Evolutionary conservation across 345 rosid genomes (phyloP).

Genomic region (Isatis tinctoria): DNA sequence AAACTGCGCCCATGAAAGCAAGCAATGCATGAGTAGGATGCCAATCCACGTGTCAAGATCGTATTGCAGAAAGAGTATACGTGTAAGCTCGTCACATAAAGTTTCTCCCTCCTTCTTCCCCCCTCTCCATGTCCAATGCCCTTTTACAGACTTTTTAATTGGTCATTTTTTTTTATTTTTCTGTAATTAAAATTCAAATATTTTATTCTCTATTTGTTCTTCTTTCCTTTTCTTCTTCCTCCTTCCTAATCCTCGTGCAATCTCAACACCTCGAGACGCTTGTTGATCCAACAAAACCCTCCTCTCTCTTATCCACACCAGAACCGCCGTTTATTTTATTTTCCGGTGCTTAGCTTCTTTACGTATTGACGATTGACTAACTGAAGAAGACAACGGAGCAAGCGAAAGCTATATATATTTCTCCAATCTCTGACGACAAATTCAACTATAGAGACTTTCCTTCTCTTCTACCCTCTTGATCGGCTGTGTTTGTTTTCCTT

Average conservation of each 20-base stretch:
- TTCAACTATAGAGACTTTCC: background rate
- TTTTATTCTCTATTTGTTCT: background rate
- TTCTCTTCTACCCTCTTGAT: background rate
- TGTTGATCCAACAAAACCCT: slow-evolving; percentile 12
- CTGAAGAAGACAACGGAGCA: background rate
- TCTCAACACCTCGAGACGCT: slow-evolving; percentile 4
- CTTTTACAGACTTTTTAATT: background rate
- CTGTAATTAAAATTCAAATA: background rate
- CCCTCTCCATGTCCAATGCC: background rate
- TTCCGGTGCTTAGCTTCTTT: background rate
- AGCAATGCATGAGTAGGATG: background rate
- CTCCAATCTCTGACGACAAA: background rate
- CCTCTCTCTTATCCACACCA: background rate
- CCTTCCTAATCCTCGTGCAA: background rate
- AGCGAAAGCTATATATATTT: background rate
- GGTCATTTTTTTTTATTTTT: background rate
- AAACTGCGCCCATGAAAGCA: background rate
- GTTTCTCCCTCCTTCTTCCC: background rate
- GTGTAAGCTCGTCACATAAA: slow-evolving; percentile 15
- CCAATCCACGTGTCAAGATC: slow-evolving; percentile 14
- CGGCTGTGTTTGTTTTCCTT: background rate
- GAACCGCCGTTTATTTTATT: background rate
- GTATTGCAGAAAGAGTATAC: background rate
- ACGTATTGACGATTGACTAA: background rate
- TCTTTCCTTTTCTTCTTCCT: background rate